A percentile compares a stretch with the other conserved stretches of the same genome.
Conservation (phyloP, 345 rosid species). For the Cardamine occulta region DNA sequence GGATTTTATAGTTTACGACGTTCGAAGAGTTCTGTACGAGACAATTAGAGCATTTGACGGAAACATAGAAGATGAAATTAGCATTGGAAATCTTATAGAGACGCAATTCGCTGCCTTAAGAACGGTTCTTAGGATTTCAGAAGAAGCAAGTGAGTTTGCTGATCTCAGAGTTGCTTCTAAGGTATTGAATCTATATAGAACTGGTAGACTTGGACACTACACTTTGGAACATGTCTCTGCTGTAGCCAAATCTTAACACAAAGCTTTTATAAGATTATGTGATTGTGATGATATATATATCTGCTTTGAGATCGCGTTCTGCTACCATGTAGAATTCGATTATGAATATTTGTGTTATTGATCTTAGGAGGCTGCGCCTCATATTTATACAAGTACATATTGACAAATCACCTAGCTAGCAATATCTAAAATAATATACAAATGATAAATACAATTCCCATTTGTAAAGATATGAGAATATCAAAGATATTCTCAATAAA, state of each 20-base stretch:
- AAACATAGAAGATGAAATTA: conserved; percentile 42
- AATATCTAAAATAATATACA: too few relatives aligned
- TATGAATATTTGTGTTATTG: too few relatives aligned
- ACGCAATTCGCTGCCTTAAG: conserved; percentile 50
- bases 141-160: conserved; percentile 47
- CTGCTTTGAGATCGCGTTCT: too few relatives aligned
- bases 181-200: conserved; percentile 71
- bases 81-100: conserved; percentile 53
- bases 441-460: too few relatives aligned
- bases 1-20: conserved; percentile 69
- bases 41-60: conserved; percentile 50
- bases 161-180: conserved; percentile 54
- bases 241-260: conserved; percentile 15
- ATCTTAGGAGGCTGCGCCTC: too few relatives aligned
- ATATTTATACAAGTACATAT: too few relatives aligned
- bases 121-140: conserved; percentile 48
- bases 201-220: conserved; percentile 84
- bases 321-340: too few relatives aligned
- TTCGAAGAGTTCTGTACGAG: conserved; percentile 56
- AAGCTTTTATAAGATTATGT: not conserved
- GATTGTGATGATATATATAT: not conserved
- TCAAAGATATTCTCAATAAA: too few relatives aligned
- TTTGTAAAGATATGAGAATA: too few relatives aligned
- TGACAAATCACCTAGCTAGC: too few relatives aligned
- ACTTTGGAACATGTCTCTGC: conserved; percentile 59